Evolutionary conservation across 1,284 basidiomycete genomes (phyloP).

Genomic region (Mycena sp.): DNA sequence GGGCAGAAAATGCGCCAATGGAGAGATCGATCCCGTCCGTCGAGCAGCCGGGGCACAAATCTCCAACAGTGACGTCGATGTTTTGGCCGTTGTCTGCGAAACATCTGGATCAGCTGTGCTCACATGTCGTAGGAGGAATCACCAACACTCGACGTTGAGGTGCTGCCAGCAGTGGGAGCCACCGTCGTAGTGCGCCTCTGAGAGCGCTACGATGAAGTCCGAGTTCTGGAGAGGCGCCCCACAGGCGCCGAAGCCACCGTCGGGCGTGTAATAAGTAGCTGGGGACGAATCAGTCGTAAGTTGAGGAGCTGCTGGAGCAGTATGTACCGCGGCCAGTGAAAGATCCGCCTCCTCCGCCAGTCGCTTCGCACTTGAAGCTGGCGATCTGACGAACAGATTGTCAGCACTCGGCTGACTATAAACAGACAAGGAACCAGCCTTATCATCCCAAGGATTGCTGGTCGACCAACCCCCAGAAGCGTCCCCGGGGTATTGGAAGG

Average conservation of each 20-base stretch:
- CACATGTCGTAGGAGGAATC: neutral
- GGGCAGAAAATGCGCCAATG: constrained; percentile 6
- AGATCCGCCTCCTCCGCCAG: too few species aligned
- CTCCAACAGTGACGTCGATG: constrained; percentile 18
- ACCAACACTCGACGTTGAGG: constrained; percentile 30
- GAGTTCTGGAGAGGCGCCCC: constrained; percentile 27
- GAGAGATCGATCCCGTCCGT: constrained; percentile 15
- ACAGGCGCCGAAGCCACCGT: constrained; percentile 26
- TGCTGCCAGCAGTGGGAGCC: constrained; percentile 30
- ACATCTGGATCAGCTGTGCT: too few species aligned
- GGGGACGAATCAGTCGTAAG: too few species aligned
- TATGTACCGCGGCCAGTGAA: too few species aligned
- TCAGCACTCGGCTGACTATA: neutral
- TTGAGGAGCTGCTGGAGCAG: too few species aligned
- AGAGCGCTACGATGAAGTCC: constrained; percentile 32
- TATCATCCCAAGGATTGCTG: neutral
- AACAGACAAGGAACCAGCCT: neutral
- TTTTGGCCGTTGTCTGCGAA: constrained; percentile 13
- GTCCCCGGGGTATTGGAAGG: constrained; percentile 4
- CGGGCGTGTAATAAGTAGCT: constrained; percentile 8
- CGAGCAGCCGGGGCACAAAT: constrained; percentile 21
- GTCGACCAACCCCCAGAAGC: neutral
- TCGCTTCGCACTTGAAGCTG: neutral
- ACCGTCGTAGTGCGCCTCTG: constrained; percentile 18
- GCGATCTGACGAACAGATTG: neutral